These are phyloP conservation scores for Pyrenochaeta sp. DNA, from an alignment of 2,329 filamentous ascomycete genomes.

Conservation along the genomic window DNA sequence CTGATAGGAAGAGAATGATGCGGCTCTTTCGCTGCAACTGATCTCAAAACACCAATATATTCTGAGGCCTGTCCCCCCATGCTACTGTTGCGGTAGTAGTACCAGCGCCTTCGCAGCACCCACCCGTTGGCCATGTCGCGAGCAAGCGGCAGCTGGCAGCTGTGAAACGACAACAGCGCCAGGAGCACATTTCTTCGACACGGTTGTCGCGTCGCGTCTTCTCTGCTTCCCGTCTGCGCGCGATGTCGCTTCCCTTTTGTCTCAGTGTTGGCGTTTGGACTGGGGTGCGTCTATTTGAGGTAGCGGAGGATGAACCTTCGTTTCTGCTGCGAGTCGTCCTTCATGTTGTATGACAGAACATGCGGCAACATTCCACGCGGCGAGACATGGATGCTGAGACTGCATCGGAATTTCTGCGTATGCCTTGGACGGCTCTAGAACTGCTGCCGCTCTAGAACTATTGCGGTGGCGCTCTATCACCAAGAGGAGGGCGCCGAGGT, in stretches of 20 bases:
- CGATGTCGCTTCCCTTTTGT: conserved; percentile 4
- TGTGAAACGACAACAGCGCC: conserved; percentile 15
- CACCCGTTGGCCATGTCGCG: conserved; percentile 12
- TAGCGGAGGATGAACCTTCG: conserved; percentile 6
- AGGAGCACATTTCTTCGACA: conserved; percentile 17
- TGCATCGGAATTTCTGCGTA: conserved; percentile 3
- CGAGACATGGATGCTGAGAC: conserved; percentile 13
- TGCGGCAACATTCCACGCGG: conserved; percentile 13
- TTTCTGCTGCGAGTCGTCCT: conserved; percentile 1
- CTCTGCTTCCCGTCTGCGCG: conserved; percentile 17
- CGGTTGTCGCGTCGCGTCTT: conserved; percentile 13
- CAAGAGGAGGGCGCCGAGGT: too few species aligned
- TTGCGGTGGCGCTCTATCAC: too few species aligned
- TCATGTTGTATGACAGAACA: conserved; percentile 4
- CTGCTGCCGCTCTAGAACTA: neutral
- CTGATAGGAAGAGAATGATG: conserved; percentile 53
- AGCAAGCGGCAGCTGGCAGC: conserved; percentile 13
- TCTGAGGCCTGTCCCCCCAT: conserved; percentile 24
- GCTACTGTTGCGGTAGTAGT: conserved; percentile 1
- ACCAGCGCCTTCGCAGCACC: too few species aligned
- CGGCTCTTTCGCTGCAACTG: conserved; percentile 22
- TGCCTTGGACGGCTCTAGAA: neutral
- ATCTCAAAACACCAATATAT: conserved; percentile 23
- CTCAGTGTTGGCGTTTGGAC: neutral
- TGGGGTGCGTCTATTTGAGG: conserved; percentile 1